Evolutionary conservation across 2,329 filamentous ascomycete genomes (phyloP), one percentile per base, ranked within the genome.

Genomic region (Ophiostoma perfectum): DNA sequence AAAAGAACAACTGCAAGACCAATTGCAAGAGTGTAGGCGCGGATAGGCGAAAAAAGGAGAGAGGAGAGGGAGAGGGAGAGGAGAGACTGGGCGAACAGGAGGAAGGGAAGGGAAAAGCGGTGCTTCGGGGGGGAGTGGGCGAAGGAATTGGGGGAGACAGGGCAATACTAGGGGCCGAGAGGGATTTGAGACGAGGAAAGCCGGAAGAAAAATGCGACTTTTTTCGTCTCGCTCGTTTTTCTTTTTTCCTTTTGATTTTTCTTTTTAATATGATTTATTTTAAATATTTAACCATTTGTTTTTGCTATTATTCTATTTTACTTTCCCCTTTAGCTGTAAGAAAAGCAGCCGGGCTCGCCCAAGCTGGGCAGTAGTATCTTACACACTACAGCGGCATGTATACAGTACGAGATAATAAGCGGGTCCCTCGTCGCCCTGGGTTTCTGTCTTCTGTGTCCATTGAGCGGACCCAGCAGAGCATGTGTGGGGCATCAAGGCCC

Each of bases 21-120:
- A 76, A 76, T 80, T 82, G 84, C 84, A 87, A 86, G 85, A 86
- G 85, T 77, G 76, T 52, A 44, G 67, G 62, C 52, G 68, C 64
- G 64, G 67, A 58, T 64, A 64, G 62, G 62, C 62, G 62, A 64
- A 68, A 66, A 67, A 45, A 65, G 62, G 58, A 45, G 45, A 60
- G 60, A 41, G 38, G 38, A 45, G 65, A 64, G 42, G 36, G 47
- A 27, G 49, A 52, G 66, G 49, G 42, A 55, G 55, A 47, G 38
- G 39, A 62, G 65, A 47, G 64, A 64, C 49, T 55, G 49, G 49
- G 49, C 49, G 49, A 55, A 18, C 39, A 52, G 66, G 49, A 44
- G 65, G 67, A 45, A 38, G 47, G 49, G 68, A 41, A 64, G 65
- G 62, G 63, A 62, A 52, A 44, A 64, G 39, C 63, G 47, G 63